phyloP scores from a whole-genome alignment of 1,139 yeast species.

The Yamadazyma trypodendri region DNA sequence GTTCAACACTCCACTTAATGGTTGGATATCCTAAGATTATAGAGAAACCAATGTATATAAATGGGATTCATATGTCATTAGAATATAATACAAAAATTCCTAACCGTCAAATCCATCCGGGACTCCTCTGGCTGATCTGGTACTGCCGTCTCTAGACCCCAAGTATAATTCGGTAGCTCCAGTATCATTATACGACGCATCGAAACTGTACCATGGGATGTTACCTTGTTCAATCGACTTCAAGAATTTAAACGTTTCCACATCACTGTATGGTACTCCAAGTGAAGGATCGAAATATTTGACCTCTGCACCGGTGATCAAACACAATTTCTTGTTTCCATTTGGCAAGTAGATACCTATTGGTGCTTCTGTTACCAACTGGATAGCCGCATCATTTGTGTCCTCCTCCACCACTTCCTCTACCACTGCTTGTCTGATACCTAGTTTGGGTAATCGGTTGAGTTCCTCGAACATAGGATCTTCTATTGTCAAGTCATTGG shows the following conservation, averaged over 20 bases:
- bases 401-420: constrained; percentile 41
- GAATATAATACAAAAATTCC: neutral
- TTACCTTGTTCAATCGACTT: constrained; percentile 66
- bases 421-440: constrained; percentile 53
- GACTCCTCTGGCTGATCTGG: constrained; percentile 77
- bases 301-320: constrained; percentile 77
- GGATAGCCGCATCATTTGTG: constrained; percentile 45
- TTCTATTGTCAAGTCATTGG: constrained; percentile 35
- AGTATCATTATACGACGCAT: constrained; percentile 40
- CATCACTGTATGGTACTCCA: constrained; percentile 82
- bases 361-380: constrained; percentile 65
- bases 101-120: constrained; percentile 70
- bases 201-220: constrained; percentile 64
- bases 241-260: constrained; percentile 72
- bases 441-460: constrained; percentile 61
- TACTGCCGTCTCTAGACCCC: constrained; percentile 49
- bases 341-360: constrained; percentile 73
- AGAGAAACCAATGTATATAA: neutral
- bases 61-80: neutral
- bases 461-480: constrained; percentile 49
- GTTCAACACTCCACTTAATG: constrained; percentile 46
- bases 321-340: constrained; percentile 68
- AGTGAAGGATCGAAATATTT: constrained; percentile 84
- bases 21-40: neutral
- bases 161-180: constrained; percentile 66